Base-by-base conservation (phyloP, 345 rosid genomes). In the Diplotaxis tenuifolia region DNA sequence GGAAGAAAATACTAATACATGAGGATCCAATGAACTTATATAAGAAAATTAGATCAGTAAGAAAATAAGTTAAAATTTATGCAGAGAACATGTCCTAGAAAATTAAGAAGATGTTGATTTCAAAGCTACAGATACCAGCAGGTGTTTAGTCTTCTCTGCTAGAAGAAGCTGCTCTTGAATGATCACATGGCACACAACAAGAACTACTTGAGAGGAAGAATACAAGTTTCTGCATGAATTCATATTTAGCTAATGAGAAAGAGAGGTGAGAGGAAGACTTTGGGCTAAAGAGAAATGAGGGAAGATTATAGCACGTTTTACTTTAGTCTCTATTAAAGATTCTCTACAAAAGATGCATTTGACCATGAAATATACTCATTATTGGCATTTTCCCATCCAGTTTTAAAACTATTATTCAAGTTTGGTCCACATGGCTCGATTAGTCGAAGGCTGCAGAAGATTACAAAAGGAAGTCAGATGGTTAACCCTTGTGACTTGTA, bases 401-500 rank as follows among this genome's bases (percentile, higher is more conserved):
- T 9, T 45, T 45, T 45, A n/a, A 45, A 45, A 45, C n/a, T 42
- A 45, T 45, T n/a, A 19, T 45, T 45, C 50, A 45, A 5, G 50
- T 45, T 40, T 45, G 50, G 50, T 45, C 50, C 50, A n/a, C 50
- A n/a, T 45, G 50, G 19, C 50, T 36, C 18, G 7, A n/a, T 42
- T 42, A 6, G 50, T 45, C 8, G 5, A 38, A n/a, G 6, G 5
- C 50, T 53, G 57, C 27, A 53, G 57, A 53, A 20, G 57, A 53
- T 11, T 22, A 19, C 25, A 79, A 79, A 90, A 85, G 82, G 93
- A 87, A 64, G 90, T 82, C 49, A 86, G 96, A 79, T 93, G 97
- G 94, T 96, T 25, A 91, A 88, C 70, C 94, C 96, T 16, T 93
- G 94, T 71, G 98, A 92, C 20, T 16, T 80, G 22, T 92, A 96